Conservation (phyloP, 2,329 filamentous ascomycete genomes). For the Apiospora arundinis region DNA sequence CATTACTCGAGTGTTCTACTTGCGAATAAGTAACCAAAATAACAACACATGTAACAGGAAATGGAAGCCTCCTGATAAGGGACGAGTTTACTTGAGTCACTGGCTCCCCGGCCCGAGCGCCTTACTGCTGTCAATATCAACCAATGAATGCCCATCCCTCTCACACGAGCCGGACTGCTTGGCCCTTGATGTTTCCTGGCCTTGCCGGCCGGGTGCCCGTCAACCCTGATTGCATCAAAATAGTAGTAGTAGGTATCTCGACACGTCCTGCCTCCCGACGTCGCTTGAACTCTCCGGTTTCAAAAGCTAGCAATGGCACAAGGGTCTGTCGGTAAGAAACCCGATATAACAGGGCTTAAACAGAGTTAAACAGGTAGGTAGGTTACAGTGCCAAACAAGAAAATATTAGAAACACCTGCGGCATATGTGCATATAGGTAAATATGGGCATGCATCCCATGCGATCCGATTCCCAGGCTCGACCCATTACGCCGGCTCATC, state of each 20-base stretch:
- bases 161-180: background rate
- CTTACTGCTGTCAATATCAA: background rate
- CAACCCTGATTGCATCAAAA: background rate
- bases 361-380: background rate
- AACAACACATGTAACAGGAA: background rate
- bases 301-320: background rate
- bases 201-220: background rate
- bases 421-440: background rate
- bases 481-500: background rate
- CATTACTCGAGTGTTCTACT: background rate
- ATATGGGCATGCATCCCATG: background rate
- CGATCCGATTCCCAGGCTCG: background rate
- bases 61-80: background rate
- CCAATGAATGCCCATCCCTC: background rate
- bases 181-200: background rate
- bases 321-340: background rate
- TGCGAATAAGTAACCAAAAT: background rate
- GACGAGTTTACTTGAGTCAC: slow-evolving; percentile 3
- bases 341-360: background rate
- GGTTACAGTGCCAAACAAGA: no score
- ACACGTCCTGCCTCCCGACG: background rate
- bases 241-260: background rate
- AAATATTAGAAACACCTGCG: background rate
- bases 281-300: background rate
- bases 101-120: slow-evolving; percentile 6